Conservation (phyloP, 345 rosid species). For the Garcia nutans region DNA sequence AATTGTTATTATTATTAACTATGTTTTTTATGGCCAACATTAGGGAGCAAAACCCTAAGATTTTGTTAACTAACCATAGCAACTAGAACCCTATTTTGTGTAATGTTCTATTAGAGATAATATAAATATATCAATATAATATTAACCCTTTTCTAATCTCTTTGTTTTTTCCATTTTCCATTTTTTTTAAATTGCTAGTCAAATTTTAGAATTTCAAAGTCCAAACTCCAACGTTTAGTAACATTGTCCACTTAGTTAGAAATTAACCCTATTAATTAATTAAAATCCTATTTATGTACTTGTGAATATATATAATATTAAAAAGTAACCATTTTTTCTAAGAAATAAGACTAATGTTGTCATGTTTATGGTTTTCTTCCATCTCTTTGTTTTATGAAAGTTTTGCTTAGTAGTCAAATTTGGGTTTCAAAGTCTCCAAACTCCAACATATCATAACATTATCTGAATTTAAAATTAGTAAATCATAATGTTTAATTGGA, state of each 20-base stretch:
- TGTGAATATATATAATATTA: too few relatives aligned
- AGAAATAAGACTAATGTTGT: too few relatives aligned
- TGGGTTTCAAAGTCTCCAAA: background rate
- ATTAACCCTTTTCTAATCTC: background rate
- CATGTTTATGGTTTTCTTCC: too few relatives aligned
- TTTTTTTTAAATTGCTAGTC: background rate
- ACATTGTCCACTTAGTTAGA: too few relatives aligned
- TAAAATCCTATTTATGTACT: too few relatives aligned
- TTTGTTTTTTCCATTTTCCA: too few relatives aligned
- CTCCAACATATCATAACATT: background rate
- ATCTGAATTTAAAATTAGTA: too few relatives aligned
- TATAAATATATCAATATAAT: too few relatives aligned
- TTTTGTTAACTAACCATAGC: conserved; percentile 7
- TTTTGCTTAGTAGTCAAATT: background rate
- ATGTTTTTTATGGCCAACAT: conserved; percentile 39
- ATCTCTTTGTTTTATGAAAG: background rate
- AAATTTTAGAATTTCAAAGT: background rate
- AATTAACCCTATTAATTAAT: too few relatives aligned
- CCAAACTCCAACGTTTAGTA: background rate
- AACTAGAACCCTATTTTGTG: background rate
- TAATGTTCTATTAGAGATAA: background rate
- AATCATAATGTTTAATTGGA: too few relatives aligned
- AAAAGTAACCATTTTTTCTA: too few relatives aligned
- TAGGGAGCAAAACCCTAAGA: conserved; percentile 34
- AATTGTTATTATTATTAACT: background rate